phyloP scores from a whole-genome alignment of 208 protist species.

The Herpetomonas samuelpessoai region DNA sequence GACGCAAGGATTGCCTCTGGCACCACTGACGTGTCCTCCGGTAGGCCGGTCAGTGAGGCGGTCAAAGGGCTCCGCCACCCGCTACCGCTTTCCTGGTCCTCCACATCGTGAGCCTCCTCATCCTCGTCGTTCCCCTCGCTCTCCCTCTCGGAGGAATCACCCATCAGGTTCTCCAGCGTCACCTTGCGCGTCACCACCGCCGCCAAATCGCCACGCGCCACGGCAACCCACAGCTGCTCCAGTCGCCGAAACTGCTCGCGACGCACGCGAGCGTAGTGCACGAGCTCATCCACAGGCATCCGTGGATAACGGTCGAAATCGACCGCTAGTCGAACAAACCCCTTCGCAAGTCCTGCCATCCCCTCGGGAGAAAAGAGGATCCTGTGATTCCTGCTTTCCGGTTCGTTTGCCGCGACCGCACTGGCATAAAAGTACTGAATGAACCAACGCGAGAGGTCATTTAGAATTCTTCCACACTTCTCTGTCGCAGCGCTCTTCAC shows the following conservation, averaged over 20 bases:
- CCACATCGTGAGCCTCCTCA: not conserved
- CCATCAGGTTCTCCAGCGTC: not conserved
- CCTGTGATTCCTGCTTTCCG: not conserved
- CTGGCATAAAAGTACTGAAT: not conserved
- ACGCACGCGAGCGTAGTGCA: not conserved
- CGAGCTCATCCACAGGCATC: conserved; percentile 5
- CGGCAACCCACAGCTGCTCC: not conserved
- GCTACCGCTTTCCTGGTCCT: not conserved
- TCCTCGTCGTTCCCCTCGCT: not conserved
- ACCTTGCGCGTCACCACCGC: not conserved
- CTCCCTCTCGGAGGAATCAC: not conserved
- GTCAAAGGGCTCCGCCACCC: not conserved
- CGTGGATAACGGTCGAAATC: not conserved
- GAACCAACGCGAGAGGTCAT: not conserved
- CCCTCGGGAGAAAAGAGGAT: not conserved
- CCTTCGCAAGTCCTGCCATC: not conserved
- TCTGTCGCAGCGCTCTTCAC: not conserved
- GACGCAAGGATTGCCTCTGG: not conserved
- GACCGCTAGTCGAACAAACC: not conserved
- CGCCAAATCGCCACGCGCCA: not conserved
- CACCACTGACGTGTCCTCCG: not conserved
- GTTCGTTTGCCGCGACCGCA: not conserved
- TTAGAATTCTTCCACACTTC: not conserved
- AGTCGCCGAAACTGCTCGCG: not conserved
- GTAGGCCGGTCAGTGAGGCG: not conserved